Base-by-base conservation (phyloP, 2,329 filamentous ascomycete species). In the Claviceps digitariae region DNA sequence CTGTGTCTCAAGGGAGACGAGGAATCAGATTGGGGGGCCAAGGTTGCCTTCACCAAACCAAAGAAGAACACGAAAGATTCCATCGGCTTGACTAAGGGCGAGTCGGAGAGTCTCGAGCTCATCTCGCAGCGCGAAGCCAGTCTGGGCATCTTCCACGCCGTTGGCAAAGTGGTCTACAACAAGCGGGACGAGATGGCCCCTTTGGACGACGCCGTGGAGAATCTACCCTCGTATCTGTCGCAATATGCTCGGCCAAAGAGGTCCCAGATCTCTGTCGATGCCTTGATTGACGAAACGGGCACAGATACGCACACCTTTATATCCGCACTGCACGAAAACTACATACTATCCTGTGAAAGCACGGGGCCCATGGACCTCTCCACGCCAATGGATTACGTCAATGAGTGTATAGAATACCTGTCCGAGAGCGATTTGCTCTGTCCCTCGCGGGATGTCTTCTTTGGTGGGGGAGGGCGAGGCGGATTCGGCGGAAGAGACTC, bases 121-220 rank as follows among this genome's bases (percentile, higher is more conserved):
- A 80, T 97, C 23, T 89, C 87, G 1, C 88, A 90, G 62, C 81
- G 93, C 53, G 93, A 97, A 69, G 84, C 87, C 17, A 95, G 85
- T 57, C 74, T 98, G 2, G 93, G 91, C 1, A 89, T 98, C 50
- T 98, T 98, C 63, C 93, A 98, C 66, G 90, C 93, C 0, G 87
- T 97, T 13, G 93, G 91, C 3, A 96, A 93, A 65, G 87, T 98
- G 2, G 84, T 97, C 1, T 95, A 97, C 72, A 98, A 98, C 72
- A 98, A 96, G 66, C 80, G 93, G 47, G 78, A 86, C 23, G 81
- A 84, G 29, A 65, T 56, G 47, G 67, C 69, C 4, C 68, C 74
- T 13, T 60, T 66, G 7, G 64, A 64, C 9, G 69, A 74, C 34
- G 64, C 67, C 2, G 67, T 69, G 20, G 82, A 85, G 60, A 67